Evolutionary conservation across 257 asterid genomes (phyloP).

Genomic region (Parsonsia alboflavescens): DNA sequence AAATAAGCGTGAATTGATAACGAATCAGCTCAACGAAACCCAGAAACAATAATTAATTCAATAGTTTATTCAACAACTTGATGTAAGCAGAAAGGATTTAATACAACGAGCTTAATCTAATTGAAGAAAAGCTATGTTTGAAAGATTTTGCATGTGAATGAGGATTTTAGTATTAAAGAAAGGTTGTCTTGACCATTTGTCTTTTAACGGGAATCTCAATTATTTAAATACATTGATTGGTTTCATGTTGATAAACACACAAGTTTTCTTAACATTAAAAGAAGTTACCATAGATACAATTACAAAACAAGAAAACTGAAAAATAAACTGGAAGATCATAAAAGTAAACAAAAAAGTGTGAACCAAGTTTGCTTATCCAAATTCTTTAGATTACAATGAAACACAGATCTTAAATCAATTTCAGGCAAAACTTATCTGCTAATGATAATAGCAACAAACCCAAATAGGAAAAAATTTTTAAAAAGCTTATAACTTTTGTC

Average conservation of each 20-base stretch:
- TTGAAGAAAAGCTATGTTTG: slow-evolving; percentile 30
- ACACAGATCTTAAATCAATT: background rate
- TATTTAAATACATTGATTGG: slow-evolving; percentile 36
- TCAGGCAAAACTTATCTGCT: background rate
- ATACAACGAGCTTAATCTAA: slow-evolving; percentile 23
- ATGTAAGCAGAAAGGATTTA: slow-evolving; percentile 28
- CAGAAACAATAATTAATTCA: slow-evolving; percentile 36
- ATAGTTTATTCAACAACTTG: slow-evolving; percentile 31
- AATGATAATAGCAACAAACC: background rate
- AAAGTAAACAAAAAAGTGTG: slow-evolving; percentile 15
- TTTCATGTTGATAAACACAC: slow-evolving; percentile 41
- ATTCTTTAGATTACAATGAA: background rate
- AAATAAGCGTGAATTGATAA: slow-evolving; percentile 32
- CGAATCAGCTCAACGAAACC: slow-evolving; percentile 40
- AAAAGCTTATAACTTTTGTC: slow-evolving; percentile 3
- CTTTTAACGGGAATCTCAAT: slow-evolving; percentile 55
- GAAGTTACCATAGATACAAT: slow-evolving; percentile 26
- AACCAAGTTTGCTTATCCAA: background rate
- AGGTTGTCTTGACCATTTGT: slow-evolving; percentile 49
- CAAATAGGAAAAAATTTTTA: background rate
- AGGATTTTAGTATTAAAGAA: slow-evolving; percentile 38
- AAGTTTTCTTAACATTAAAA: slow-evolving; percentile 27
- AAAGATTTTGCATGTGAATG: slow-evolving; percentile 67
- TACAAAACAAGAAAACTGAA: slow-evolving; percentile 29
- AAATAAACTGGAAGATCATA: slow-evolving; percentile 31